Percentiles rank a stretch among this genome's conserved stretches.
Conservation (phyloP, 2,329 filamentous ascomycete species). For the Penicillium sp. region DNA sequence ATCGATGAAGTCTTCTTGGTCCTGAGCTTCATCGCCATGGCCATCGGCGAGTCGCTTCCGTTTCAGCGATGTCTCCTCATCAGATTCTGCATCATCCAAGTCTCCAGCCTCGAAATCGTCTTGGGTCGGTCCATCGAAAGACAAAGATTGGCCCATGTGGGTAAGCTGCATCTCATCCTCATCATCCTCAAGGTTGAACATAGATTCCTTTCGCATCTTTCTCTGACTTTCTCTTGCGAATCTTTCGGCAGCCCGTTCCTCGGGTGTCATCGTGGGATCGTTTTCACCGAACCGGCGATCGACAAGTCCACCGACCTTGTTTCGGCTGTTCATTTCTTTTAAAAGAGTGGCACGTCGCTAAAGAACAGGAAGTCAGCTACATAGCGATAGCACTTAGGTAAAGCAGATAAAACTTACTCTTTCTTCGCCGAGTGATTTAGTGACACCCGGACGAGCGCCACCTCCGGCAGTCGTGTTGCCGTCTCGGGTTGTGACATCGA, state of each 20-base stretch:
- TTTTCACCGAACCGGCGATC: conserved; percentile 96
- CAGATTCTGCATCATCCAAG: conserved; percentile 51
- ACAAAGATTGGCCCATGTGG: conserved; percentile 75
- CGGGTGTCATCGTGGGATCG: conserved; percentile 87
- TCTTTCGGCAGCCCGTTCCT: conserved; percentile 86
- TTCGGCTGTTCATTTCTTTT: conserved; percentile 83
- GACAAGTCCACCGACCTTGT: conserved; percentile 88
- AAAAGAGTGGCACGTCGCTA: conserved; percentile 77
- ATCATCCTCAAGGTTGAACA: conserved; percentile 90
- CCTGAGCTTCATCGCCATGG: conserved; percentile 41
- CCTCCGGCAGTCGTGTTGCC: conserved; percentile 50
- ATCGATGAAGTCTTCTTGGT: conserved; percentile 40
- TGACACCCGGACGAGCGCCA: conserved; percentile 74
- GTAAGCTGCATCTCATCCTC: conserved; percentile 71
- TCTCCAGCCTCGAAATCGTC: conserved; percentile 84
- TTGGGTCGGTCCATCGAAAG: conserved; percentile 56
- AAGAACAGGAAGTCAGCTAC: conserved; percentile 15
- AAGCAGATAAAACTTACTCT: conserved; percentile 53
- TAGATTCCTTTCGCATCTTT: conserved; percentile 69
- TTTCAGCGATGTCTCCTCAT: conserved; percentile 58
- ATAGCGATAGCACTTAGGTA: background rate
- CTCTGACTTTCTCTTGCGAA: conserved; percentile 86
- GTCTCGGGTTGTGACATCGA: conserved; percentile 73
- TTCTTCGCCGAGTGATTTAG: conserved; percentile 84
- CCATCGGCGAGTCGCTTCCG: conserved; percentile 49